Evolutionary conservation across 345 rosid genomes (phyloP), one percentile per base, ranked within the genome.

Genomic region (Salix suchowensis): DNA sequence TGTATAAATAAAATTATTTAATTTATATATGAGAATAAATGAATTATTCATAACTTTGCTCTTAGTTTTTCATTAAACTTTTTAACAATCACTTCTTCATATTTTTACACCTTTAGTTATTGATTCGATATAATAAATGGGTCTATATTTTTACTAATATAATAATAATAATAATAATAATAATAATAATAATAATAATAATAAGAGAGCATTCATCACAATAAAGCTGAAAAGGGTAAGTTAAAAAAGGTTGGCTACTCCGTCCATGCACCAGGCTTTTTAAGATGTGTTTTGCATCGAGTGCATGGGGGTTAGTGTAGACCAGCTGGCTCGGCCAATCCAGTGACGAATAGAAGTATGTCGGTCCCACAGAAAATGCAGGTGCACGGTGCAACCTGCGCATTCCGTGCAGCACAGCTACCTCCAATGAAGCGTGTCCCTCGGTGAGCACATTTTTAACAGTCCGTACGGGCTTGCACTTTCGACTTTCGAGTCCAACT

Each of bases 361-460:
- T 2, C 34, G 30, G 44, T 39, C 21, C 19, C 48, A 24, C 21
- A 32, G 11, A 14, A 16, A 11, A 14, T 7, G 76, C 73, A 74
- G 78, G 68, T 64, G 80, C 75, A 80, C 77, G 77, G 76, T 82
- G 77, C 40, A 26, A 36, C 62, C 78, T 74, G 76, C 78, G 54
- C 13, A 14, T 24, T 65, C 72, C 66, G 76, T 2, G 30, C 34
- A 77, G 52, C 74, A 74, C 74, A 67, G 78, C 71, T 73, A 34
- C 62, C 18, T 4, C 62, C 66, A 39, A 40, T 44, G 40, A 80
- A 80, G 14, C 74, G 84, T 78, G 80, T 75, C 71, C 78, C 76
- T 74, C 81, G 83, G 68, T 34, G 36, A 70, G 64, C 21, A 69
- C 82, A 66, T 2, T 32, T 40, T 64, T 3, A 32, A 40, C 76